Percentiles rank a stretch among this genome's conserved stretches.
Conservation (phyloP, 371 early-diverging fungal species). For the Caulochytrium protostelioides region DNA sequence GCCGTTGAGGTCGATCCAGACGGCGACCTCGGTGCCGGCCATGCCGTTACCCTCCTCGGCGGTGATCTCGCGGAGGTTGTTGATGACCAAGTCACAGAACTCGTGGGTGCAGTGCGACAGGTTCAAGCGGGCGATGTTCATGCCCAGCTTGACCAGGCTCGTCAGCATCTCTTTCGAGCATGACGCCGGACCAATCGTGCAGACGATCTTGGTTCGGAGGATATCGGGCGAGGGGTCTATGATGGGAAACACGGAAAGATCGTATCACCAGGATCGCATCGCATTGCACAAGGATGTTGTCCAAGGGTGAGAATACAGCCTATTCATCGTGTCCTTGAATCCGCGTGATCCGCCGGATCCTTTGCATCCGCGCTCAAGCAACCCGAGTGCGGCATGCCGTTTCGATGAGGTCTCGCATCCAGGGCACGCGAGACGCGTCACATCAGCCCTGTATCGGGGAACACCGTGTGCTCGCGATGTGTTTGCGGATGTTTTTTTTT, state of each 20-base stretch:
- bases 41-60: constrained; percentile 9
- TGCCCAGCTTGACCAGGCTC: constrained; percentile 25
- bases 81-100: constrained; percentile 19
- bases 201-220: constrained; percentile 19
- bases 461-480: too few relatives aligned
- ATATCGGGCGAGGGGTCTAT: too few relatives aligned
- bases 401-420: too few relatives aligned
- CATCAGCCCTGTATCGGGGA: too few relatives aligned
- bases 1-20: constrained; percentile 29
- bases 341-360: too few relatives aligned
- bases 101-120: constrained; percentile 32
- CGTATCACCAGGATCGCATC: not conserved
- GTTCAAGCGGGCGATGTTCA: constrained; percentile 38
- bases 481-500: too few relatives aligned
- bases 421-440: too few relatives aligned
- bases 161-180: constrained; percentile 13
- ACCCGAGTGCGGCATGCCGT: too few relatives aligned
- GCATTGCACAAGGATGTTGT: not conserved
- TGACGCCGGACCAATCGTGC: constrained; percentile 25
- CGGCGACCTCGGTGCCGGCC: constrained; percentile 20
- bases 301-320: too few relatives aligned
- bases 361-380: too few relatives aligned
- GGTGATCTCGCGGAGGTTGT: constrained; percentile 18
- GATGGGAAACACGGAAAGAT: not conserved
- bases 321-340: too few relatives aligned